phyloP scores from a whole-genome alignment of 2,329 filamentous ascomycete genomes.

The Penicillium sp. region DNA sequence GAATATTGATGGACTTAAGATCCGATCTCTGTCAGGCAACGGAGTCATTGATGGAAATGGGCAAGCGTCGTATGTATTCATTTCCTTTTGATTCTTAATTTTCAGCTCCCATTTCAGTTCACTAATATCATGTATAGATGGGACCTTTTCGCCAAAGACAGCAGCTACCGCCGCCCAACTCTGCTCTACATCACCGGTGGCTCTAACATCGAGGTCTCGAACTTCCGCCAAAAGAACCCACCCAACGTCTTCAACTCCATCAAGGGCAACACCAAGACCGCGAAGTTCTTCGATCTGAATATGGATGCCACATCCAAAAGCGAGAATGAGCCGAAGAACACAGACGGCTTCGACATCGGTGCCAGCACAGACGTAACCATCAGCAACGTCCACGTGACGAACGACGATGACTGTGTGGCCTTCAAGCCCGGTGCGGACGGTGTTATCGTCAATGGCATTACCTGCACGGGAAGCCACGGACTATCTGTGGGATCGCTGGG shows the following conservation, averaged over 20 bases:
- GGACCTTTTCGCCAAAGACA: constrained; percentile 44
- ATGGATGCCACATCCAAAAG: constrained; percentile 45
- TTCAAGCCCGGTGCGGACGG: constrained; percentile 46
- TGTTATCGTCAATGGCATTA: constrained; percentile 43
- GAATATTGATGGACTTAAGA: constrained; percentile 39
- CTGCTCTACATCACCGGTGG: constrained; percentile 44
- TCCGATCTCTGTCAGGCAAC: constrained; percentile 42
- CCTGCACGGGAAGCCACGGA: constrained; percentile 50
- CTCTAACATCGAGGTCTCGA: constrained; percentile 41
- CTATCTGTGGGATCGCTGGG: constrained; percentile 51
- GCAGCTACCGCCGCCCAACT: constrained; percentile 43
- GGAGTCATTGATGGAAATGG: constrained; percentile 52
- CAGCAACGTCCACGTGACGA: constrained; percentile 38
- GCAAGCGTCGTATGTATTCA: constrained; percentile 39
- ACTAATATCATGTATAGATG: constrained; percentile 21
- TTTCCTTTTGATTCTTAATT: no score
- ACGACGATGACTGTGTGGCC: constrained; percentile 49
- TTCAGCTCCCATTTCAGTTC: not conserved
- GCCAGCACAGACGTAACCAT: constrained; percentile 41
- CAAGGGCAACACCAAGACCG: constrained; percentile 38
- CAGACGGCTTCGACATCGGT: constrained; percentile 48
- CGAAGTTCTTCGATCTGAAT: constrained; percentile 40
- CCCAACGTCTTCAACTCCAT: constrained; percentile 49
- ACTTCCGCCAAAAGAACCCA: constrained; percentile 44
- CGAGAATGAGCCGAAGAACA: constrained; percentile 43